Evolutionary conservation across 805 yeast species (phyloP), one percentile per base, ranked within the genome.

Genomic region (Sporopachydermia lactativora): DNA sequence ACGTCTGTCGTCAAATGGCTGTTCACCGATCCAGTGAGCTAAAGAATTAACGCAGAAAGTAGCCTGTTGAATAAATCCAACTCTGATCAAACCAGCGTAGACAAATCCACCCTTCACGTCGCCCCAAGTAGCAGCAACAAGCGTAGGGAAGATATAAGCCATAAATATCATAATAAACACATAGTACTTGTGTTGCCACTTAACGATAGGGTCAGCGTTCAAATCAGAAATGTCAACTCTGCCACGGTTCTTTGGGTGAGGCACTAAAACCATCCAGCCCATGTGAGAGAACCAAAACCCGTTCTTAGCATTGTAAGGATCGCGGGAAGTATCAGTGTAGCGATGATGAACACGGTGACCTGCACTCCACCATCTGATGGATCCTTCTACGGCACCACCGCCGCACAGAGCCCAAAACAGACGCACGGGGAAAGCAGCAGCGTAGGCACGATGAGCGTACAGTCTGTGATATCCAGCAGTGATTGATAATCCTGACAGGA

Each of bases 281-380:
- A 85, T 65, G 60, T 86, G 95, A 24, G 89, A 75, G 71, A 75
- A 86, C 51, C 71, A 60, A 50, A 85, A 69, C 0, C 96, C 96
- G 44, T 81, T 70, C 53, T 88, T 73, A 34, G 81, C 78, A 52
- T 77, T 77, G 59, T 83, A 85, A 1, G 97, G 96, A 58, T 88
- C 97, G 51, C 71, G 70, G 45, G 83, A 94, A 0, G 94, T 80
- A 54, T 88, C 95, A 36, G 92, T 78, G 57, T 71, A 82, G 43
- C 89, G 73, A 59, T 88, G 96, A 61, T 88, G 96, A 3, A 92
- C 86, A 44, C 94, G 66, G 63, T 88, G 97, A 37, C 82, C 68
- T 13, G 78, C 66, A 16, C 82, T 78, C 94, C 94, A 85, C 71
- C 79, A 71, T 52, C 77, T 68, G 8, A 77, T 73, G 2, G 83